Evolutionary conservation across 2,329 filamentous ascomycete species (phyloP).

Genomic region (Microcera coccophila): DNA sequence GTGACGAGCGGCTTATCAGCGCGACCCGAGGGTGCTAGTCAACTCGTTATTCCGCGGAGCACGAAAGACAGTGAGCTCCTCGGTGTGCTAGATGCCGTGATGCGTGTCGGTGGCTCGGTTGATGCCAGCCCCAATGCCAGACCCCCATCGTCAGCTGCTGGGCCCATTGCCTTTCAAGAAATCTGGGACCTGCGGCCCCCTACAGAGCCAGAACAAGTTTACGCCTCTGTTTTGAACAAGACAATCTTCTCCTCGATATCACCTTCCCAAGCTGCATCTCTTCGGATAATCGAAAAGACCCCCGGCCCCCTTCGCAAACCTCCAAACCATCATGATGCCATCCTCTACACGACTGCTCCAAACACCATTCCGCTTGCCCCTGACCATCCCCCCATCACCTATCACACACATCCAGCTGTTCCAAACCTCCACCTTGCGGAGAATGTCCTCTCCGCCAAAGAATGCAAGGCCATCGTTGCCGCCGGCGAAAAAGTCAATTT

Average conservation of each 20-base stretch:
- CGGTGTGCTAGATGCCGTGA: constrained; percentile 58
- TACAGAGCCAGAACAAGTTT: constrained; percentile 42
- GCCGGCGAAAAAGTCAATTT: constrained; percentile 64
- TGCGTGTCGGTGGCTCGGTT: constrained; percentile 59
- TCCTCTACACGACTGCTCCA: constrained; percentile 59
- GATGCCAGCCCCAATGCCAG: constrained; percentile 43
- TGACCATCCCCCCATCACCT: constrained; percentile 44
- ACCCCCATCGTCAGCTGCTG: constrained; percentile 29
- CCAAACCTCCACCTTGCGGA: constrained; percentile 58
- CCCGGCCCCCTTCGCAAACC: constrained; percentile 59
- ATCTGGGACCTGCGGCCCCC: constrained; percentile 56
- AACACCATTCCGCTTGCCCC: constrained; percentile 52
- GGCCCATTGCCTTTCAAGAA: constrained; percentile 55
- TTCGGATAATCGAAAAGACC: constrained; percentile 60
- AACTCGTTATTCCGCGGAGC: constrained; percentile 34
- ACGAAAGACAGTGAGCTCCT: constrained; percentile 53
- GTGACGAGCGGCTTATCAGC: constrained; percentile 63
- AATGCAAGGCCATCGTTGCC: constrained; percentile 64
- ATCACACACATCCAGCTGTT: constrained; percentile 58
- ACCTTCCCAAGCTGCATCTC: constrained; percentile 34
- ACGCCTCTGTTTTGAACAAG: constrained; percentile 56
- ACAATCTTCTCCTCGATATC: constrained; percentile 46
- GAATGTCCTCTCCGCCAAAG: constrained; percentile 56
- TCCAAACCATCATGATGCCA: constrained; percentile 62
- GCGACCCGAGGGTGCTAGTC: constrained; percentile 41